Conservation (phyloP, 352 stramenopile species). For the Phytophthora vignae region DNA sequence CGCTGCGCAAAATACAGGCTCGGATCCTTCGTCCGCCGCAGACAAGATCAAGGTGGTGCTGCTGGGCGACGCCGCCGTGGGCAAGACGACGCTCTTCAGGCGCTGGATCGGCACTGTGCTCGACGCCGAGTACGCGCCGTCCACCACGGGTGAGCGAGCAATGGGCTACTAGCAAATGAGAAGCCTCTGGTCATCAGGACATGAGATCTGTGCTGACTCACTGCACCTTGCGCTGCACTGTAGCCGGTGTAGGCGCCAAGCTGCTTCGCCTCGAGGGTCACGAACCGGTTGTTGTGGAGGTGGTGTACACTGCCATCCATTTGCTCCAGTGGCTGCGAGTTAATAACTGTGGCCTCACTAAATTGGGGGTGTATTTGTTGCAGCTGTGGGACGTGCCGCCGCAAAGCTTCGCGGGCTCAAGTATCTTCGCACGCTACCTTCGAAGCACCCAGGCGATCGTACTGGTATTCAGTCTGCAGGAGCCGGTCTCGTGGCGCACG, state of each 20-base stretch:
- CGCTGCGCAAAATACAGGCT: slow-evolving; percentile 15
- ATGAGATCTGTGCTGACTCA: not conserved
- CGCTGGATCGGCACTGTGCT: slow-evolving; percentile 48
- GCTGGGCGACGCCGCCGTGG: slow-evolving; percentile 46
- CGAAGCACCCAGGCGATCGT: slow-evolving; percentile 37
- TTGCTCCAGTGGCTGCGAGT: not conserved
- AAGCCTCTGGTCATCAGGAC: not conserved
- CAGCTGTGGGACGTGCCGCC: slow-evolving; percentile 75
- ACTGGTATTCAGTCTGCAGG: slow-evolving; percentile 55
- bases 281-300: slow-evolving; percentile 52
- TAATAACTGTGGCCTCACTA: not conserved
- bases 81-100: slow-evolving; percentile 66
- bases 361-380: not conserved
- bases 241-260: slow-evolving; percentile 64
- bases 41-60: slow-evolving; percentile 63
- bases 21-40: not conserved
- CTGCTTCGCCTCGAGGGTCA: slow-evolving; percentile 53
- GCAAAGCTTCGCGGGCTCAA: slow-evolving; percentile 52
- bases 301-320: slow-evolving; percentile 14
- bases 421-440: slow-evolving; percentile 60
- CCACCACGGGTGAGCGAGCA: slow-evolving; percentile 46
- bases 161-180: not conserved
- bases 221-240: not conserved
- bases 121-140: slow-evolving; percentile 33
- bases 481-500: slow-evolving; percentile 33